Percentiles rank a stretch among this genome's conserved stretches.
Conservation (phyloP, 1,284 basidiomycete species). For the Cutaneotrichosporon sp. region DNA sequence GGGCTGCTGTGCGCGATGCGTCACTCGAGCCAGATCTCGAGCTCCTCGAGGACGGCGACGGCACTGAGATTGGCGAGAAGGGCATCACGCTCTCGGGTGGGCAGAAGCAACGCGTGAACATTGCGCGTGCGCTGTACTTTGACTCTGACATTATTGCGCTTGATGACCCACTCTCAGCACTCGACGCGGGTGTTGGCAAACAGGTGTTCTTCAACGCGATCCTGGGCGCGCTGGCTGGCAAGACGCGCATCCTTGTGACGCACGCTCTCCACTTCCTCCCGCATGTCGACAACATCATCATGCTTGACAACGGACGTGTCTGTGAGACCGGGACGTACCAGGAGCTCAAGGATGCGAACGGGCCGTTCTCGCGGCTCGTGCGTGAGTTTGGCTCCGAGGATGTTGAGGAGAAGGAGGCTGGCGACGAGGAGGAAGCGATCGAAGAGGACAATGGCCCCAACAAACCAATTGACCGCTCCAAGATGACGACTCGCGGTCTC, state of each 20-base stretch:
- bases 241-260: constrained; percentile 71
- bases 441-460: constrained; percentile 24
- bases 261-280: constrained; percentile 56
- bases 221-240: constrained; percentile 61
- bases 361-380: constrained; percentile 71
- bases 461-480: constrained; percentile 33
- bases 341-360: constrained; percentile 62
- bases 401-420: constrained; percentile 49
- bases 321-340: constrained; percentile 72
- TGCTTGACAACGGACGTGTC: constrained; percentile 65
- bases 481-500: constrained; percentile 45
- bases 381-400: constrained; percentile 64
- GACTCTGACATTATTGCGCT: constrained; percentile 81
- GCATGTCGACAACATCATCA: constrained; percentile 54
- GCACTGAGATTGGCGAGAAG: constrained; percentile 89
- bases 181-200: constrained; percentile 85
- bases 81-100: constrained; percentile 55
- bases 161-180: constrained; percentile 74
- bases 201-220: constrained; percentile 79
- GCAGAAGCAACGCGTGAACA: constrained; percentile 56
- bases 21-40: constrained; percentile 77
- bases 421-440: constrained; percentile 50
- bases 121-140: constrained; percentile 81
- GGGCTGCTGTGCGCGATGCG: constrained; percentile 69
- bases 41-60: constrained; percentile 74